Evolutionary conservation across 2,329 filamentous ascomycete species (phyloP), one percentile per base, ranked within the genome.

Genomic region (Aspergillus bombycis): DNA sequence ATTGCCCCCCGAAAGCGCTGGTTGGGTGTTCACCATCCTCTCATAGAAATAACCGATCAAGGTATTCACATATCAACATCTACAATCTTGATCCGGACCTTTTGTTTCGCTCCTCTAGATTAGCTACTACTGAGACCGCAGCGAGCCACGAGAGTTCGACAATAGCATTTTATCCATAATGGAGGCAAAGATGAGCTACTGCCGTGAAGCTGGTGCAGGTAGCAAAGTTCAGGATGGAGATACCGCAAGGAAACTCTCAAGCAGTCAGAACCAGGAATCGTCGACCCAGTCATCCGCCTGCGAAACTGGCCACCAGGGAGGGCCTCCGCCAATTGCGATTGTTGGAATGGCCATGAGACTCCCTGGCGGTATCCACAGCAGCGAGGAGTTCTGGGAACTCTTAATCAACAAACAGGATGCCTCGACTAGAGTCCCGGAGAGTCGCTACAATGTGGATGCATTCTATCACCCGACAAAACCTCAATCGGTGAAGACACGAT

Each of bases 271-370:
- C 4, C 4, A n/a, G 38, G 38, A 43, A 43, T 43, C 19, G 4
- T 43, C 7, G 38, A 43, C 19, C 38, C 6, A 3, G 38, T 5
- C 38, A n/a, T 5, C 38, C 1, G 38, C 38, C 19, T n/a, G 16
- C n/a, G 38, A 43, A 43, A 7, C n/a, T 3, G 38, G 38, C 38
- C 16, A n/a, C 19, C 38, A 43, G 19, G 7, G 38, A 10, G n/a
- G 9, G 9, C 41, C 41, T 11, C n/a, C 41, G 41, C 19, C 19
- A 43, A 43, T 19, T 4, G 41, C 41, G 19, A 67, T 72, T 14
- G 62, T 69, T 16, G 70, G 71, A 2, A 72, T 72, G 70, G 70
- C 65, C 4, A 65, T 71, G 62, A 56, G 70, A 38, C 66, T 72
- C 9, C 70, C 71, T 8, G 71, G 70, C 1, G 66, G 64, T 2